A percentile compares a stretch with the other conserved stretches of the same genome.
Evolutionary conservation across 345 rosid genomes (phyloP).

Genomic region (Pugionium cornutum): DNA sequence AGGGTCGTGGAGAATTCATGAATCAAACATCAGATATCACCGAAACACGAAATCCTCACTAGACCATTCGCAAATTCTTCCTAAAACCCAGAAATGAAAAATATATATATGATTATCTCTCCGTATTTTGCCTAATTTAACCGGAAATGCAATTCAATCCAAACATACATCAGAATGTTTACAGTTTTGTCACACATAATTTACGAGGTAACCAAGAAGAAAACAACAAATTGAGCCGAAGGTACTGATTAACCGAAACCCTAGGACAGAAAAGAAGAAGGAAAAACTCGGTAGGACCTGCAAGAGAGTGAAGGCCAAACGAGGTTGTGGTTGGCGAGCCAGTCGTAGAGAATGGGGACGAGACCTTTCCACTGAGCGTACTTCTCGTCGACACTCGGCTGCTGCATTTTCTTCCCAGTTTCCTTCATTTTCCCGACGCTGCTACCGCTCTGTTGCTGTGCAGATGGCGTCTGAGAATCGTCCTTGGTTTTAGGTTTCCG

Average conservation of each 20-base stretch:
- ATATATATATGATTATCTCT: background rate
- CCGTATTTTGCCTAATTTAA: constrained; percentile 3
- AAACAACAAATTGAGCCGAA: background rate
- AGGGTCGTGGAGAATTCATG: background rate
- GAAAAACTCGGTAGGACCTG: constrained; percentile 51
- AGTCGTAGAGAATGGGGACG: constrained; percentile 95
- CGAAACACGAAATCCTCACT: constrained; percentile 28
- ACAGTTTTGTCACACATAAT: background rate
- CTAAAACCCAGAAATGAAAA: constrained; percentile 20
- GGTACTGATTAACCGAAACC: constrained; percentile 31
- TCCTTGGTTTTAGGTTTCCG: constrained; percentile 88
- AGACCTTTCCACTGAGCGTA: constrained; percentile 93
- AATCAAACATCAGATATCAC: background rate
- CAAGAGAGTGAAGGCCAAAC: constrained; percentile 99
- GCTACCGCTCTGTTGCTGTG: constrained; percentile 33
- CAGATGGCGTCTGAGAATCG: constrained; percentile 52
- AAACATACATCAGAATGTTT: constrained; percentile 1
- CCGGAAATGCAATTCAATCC: background rate
- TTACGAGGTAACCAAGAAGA: background rate
- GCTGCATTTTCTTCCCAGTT: constrained; percentile 43
- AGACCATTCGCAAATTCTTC: background rate
- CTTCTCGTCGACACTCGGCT: constrained; percentile 76
- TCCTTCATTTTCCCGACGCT: constrained; percentile 40
- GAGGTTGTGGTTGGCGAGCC: constrained; percentile 98
- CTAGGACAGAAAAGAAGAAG: constrained; percentile 14